phyloP scores from a whole-genome alignment of 179 eudicot genomes.

The Dionaea muscipula region DNA sequence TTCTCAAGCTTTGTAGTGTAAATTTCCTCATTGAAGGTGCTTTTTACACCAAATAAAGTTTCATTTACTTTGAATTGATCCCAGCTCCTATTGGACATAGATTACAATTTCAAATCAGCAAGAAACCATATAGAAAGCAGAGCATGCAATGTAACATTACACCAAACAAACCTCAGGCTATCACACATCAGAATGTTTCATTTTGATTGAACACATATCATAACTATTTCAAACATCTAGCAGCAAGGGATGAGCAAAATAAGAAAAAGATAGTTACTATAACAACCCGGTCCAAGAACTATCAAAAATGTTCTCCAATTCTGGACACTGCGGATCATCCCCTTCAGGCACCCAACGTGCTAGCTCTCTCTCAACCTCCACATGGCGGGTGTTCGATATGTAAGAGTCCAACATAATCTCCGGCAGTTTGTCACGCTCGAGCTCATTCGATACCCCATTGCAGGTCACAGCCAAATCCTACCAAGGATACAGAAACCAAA shows the following conservation, averaged over 20 bases:
- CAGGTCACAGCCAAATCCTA: slow-evolving; percentile 71
- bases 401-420: slow-evolving; percentile 83
- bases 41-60: slow-evolving; percentile 80
- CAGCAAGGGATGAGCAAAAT: neutral
- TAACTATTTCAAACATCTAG: neutral
- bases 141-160: neutral
- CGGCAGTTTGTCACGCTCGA: slow-evolving; percentile 39
- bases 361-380: slow-evolving; percentile 65
- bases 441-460: slow-evolving; percentile 50
- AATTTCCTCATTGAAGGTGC: slow-evolving; percentile 83
- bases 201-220: neutral
- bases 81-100: slow-evolving; percentile 54
- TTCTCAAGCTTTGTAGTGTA: slow-evolving; percentile 82
- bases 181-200: neutral
- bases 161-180: neutral
- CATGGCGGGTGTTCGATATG: slow-evolving; percentile 73
- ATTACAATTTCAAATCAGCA: slow-evolving; percentile 11
- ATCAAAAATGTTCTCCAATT: slow-evolving; percentile 66
- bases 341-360: slow-evolving; percentile 86
- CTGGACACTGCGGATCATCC: slow-evolving; percentile 53
- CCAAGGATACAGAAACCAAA: slow-evolving; percentile 17
- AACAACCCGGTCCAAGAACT: slow-evolving; percentile 66
- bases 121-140: neutral
- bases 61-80: slow-evolving; percentile 89
- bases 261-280: slow-evolving; percentile 12